A percentile compares a stretch with the other conserved stretches of the same genome.
phyloP scores from a whole-genome alignment of 352 stramenopile species.

The Phytophthora melonis region DNA sequence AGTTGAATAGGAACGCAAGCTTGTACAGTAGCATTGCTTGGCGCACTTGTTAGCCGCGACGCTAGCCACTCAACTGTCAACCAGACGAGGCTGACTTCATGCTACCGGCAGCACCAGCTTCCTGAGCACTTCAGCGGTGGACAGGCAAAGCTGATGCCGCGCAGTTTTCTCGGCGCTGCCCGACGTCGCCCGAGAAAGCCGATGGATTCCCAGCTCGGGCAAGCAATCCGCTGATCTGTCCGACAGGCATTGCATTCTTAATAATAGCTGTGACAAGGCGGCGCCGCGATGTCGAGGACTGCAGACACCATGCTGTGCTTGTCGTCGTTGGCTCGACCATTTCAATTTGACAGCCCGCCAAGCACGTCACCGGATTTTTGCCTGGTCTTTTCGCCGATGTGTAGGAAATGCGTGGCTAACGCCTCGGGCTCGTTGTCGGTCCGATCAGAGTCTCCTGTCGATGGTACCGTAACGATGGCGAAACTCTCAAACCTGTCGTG shows the following conservation, averaged over 20 bases:
- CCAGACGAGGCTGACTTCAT: slow-evolving; percentile 1
- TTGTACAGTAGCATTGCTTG: too few species aligned
- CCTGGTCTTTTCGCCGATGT: slow-evolving; percentile 3
- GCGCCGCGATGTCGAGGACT: too few species aligned
- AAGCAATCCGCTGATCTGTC: background rate
- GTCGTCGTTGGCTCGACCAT: background rate
- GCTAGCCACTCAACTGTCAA: background rate
- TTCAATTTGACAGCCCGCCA: background rate
- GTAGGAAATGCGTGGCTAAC: background rate
- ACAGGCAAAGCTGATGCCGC: background rate
- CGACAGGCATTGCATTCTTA: background rate
- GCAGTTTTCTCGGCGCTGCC: background rate
- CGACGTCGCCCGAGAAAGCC: background rate
- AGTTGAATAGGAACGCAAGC: too few species aligned
- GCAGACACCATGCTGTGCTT: background rate
- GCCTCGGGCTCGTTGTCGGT: background rate
- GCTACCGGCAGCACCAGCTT: background rate
- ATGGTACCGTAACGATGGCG: too few species aligned
- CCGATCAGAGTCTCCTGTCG: too few species aligned
- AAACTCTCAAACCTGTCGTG: too few species aligned
- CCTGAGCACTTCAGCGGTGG: background rate
- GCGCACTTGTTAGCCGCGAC: background rate
- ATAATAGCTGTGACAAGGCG: background rate
- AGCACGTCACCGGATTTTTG: slow-evolving; percentile 18
- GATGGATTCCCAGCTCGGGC: background rate